phyloP scores from a whole-genome alignment of 2,329 filamentous ascomycete genomes.

The Thielaviopsis populi region DNA sequence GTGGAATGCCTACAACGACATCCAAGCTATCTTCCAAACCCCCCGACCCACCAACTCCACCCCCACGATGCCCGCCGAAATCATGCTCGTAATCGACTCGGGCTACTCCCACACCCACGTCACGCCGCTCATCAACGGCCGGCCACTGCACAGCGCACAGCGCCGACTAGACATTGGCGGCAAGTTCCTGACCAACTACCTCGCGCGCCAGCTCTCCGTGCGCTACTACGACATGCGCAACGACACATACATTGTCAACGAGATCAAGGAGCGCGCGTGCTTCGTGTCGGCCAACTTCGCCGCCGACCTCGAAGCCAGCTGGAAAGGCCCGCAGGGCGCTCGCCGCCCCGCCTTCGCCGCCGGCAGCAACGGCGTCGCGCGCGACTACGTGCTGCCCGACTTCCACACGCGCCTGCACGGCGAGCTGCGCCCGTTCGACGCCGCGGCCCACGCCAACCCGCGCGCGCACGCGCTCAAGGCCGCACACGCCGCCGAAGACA shows the following conservation, averaged over 20 bases:
- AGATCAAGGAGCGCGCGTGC: slow-evolving; percentile 84
- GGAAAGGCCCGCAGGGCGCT: slow-evolving; percentile 59
- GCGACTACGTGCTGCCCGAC: slow-evolving; percentile 88
- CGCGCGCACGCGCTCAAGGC: slow-evolving; percentile 30
- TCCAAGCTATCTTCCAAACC: slow-evolving; percentile 53
- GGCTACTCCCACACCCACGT: slow-evolving; percentile 89
- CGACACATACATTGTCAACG: slow-evolving; percentile 83
- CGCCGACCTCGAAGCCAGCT: slow-evolving; percentile 62
- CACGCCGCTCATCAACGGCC: slow-evolving; percentile 69
- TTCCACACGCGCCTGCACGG: slow-evolving; percentile 48
- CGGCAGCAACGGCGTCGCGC: slow-evolving; percentile 47
- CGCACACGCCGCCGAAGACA: slow-evolving; percentile 48
- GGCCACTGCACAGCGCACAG: slow-evolving; percentile 64
- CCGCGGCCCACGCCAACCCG: slow-evolving; percentile 36
- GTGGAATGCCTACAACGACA: slow-evolving; percentile 70
- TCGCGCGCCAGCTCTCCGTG: slow-evolving; percentile 77
- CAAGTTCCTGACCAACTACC: slow-evolving; percentile 82
- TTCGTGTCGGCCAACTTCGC: slow-evolving; percentile 69
- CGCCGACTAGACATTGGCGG: slow-evolving; percentile 81
- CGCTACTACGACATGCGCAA: slow-evolving; percentile 93
- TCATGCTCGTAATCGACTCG: slow-evolving; percentile 75
- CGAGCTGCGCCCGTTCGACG: slow-evolving; percentile 62
- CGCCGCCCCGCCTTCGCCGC: slow-evolving; percentile 32
- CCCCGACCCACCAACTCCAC: slow-evolving; percentile 32
- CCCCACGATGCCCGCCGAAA: slow-evolving; percentile 47